These are phyloP conservation scores for Neurospora crassa DNA, from an alignment of 2,329 filamentous ascomycete genomes.

Conservation along the genomic window DNA sequence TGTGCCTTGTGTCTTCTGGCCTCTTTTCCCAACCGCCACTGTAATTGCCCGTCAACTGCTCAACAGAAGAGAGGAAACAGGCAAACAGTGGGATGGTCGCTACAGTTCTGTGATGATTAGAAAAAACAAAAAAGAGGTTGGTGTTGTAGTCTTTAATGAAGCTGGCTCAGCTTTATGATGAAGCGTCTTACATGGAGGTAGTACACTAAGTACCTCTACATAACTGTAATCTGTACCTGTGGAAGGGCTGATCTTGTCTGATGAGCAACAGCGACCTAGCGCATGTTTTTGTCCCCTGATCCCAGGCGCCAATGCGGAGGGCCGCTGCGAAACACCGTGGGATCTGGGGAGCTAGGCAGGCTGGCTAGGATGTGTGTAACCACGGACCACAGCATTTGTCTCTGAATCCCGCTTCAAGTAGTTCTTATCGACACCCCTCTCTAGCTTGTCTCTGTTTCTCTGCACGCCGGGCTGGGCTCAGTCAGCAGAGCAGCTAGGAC, in stretches of 20 bases:
- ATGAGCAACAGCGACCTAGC: background rate
- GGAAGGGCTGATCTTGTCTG: background rate
- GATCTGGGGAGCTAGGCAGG: background rate
- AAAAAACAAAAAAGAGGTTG: background rate
- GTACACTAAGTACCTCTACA: too few species aligned
- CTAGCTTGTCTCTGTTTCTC: background rate
- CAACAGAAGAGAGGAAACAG: background rate
- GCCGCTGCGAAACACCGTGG: conserved; percentile 10
- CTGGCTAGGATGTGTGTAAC: background rate
- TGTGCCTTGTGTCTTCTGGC: background rate
- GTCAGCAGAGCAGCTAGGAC: background rate
- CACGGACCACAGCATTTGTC: background rate
- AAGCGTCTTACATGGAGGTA: too few species aligned
- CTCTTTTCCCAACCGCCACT: background rate
- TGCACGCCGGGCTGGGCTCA: background rate
- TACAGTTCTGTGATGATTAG: background rate
- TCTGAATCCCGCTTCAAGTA: background rate
- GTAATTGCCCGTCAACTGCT: background rate
- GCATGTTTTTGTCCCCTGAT: conserved; percentile 5
- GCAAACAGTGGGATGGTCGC: background rate
- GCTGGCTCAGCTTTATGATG: background rate
- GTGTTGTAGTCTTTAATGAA: background rate
- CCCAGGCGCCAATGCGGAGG: conserved; percentile 4
- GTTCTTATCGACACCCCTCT: background rate
- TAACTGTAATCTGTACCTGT: background rate